Evolutionary conservation across 75 land plant species (phyloP).

Genomic region (Pinus tabuliformis): DNA sequence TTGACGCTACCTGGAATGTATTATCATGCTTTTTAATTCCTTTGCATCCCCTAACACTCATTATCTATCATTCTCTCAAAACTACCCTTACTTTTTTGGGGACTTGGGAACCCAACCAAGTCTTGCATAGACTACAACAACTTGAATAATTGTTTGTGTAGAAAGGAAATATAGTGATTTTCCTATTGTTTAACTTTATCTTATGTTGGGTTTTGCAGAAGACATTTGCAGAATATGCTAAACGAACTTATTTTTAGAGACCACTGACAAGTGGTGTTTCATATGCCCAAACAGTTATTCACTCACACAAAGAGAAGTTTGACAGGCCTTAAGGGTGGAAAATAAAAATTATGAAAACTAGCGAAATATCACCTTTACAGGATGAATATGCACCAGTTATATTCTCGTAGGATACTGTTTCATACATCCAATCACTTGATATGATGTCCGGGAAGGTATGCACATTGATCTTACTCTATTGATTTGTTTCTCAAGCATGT

Average conservation of each 20-base stretch:
- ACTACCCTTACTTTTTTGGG: too few relatives aligned
- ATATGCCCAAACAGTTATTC: constrained; percentile 85
- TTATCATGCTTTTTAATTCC: too few relatives aligned
- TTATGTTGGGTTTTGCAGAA: constrained; percentile 38
- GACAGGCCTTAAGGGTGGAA: constrained; percentile 83
- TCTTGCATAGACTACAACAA: too few relatives aligned
- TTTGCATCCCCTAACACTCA: too few relatives aligned
- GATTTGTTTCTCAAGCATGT: neutral
- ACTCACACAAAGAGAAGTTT: constrained; percentile 70
- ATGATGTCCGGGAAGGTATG: constrained; percentile 86
- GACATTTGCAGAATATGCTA: constrained; percentile 88
- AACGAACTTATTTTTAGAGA: constrained; percentile 86
- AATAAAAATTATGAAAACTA: constrained; percentile 66
- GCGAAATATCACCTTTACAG: constrained; percentile 46
- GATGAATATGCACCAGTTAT: constrained; percentile 95
- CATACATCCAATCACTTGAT: constrained; percentile 67
- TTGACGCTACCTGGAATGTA: too few relatives aligned
- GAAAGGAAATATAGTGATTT: neutral
- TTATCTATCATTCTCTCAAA: too few relatives aligned
- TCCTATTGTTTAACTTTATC: neutral
- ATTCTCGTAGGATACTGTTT: constrained; percentile 75
- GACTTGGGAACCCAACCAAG: too few relatives aligned
- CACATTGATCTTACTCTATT: constrained; percentile 6
- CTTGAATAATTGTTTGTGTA: neutral
- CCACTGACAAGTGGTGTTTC: constrained; percentile 95